Conservation (phyloP, 2,329 filamentous ascomycete species). For the Fusarium chuoi region DNA sequence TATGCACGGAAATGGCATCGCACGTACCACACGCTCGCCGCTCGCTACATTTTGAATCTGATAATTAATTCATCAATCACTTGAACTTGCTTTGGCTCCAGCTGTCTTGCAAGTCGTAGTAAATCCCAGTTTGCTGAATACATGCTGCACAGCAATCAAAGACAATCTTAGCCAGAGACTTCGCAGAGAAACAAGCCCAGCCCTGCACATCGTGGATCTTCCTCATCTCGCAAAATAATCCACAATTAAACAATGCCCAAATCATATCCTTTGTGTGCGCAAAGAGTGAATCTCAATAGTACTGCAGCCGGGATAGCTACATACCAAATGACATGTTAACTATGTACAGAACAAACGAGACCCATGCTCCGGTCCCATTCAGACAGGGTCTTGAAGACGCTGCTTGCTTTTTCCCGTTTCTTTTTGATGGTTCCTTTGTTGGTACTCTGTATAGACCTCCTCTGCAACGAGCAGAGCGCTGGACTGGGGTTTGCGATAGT, state of each 20-base stretch:
- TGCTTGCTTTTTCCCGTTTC: conserved; percentile 10
- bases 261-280: neutral
- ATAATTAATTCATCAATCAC: neutral
- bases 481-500: conserved; percentile 2
- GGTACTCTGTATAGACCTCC: neutral
- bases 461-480: neutral
- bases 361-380: conserved; percentile 19
- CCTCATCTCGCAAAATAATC: neutral
- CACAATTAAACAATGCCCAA: conserved; percentile 2
- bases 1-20: conserved; percentile 15
- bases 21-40: conserved; percentile 19
- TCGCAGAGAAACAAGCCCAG: neutral
- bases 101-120: neutral
- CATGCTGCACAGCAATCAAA: neutral
- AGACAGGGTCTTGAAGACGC: conserved; percentile 15
- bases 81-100: conserved; percentile 2
- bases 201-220: neutral
- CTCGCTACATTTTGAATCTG: neutral
- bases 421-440: conserved; percentile 3
- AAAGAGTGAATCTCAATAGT: conserved; percentile 11
- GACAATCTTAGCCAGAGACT: neutral
- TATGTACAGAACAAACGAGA: conserved; percentile 4
- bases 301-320: too few relatives aligned
- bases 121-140: neutral
- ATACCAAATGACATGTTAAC: neutral